Evolutionary conservation across 805 yeast genomes (phyloP).

Genomic region (Kregervanrija pseudodelftensis): DNA sequence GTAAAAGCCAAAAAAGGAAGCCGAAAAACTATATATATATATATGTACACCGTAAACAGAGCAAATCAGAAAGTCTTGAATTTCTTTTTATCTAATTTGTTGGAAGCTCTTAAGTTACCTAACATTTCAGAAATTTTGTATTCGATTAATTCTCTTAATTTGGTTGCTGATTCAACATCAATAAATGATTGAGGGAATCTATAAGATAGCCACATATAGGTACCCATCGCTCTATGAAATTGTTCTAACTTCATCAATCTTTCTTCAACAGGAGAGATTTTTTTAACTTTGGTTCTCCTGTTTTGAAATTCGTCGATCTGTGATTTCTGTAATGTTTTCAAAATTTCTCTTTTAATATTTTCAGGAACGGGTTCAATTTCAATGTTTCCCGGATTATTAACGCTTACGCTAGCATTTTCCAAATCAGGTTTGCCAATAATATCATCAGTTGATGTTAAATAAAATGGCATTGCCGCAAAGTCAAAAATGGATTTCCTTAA

Average conservation of each 20-base stretch:
- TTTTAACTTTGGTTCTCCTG: conserved; percentile 12
- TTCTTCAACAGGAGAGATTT: conserved; percentile 22
- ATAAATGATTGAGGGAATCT: conserved; percentile 78
- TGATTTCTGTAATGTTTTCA: conserved; percentile 8
- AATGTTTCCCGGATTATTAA: conserved; percentile 7
- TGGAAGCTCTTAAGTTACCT: conserved; percentile 21
- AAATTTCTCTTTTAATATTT: conserved; percentile 12
- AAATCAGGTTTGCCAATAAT: conserved; percentile 5
- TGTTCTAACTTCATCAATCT: conserved; percentile 43
- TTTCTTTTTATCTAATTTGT: conserved; percentile 10
- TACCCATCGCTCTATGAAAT: conserved; percentile 56
- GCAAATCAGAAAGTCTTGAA: conserved; percentile 12
- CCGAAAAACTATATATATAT: neutral
- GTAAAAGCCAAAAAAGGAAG: neutral
- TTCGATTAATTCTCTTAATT: conserved; percentile 65
- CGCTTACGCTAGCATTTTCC: conserved; percentile 9
- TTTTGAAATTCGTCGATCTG: conserved; percentile 13
- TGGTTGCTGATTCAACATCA: conserved; percentile 67
- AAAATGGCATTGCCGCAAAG: conserved; percentile 27
- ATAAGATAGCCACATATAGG: conserved; percentile 81
- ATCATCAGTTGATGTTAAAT: conserved; percentile 19
- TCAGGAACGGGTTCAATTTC: conserved; percentile 26
- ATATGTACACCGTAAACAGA: neutral
- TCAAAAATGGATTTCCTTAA: conserved; percentile 51
- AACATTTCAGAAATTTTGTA: conserved; percentile 47